A percentile compares a stretch with the other conserved stretches of the same genome.
Conservation (phyloP, 2,329 filamentous ascomycete genomes). For the Nigrospora sphaerica region DNA sequence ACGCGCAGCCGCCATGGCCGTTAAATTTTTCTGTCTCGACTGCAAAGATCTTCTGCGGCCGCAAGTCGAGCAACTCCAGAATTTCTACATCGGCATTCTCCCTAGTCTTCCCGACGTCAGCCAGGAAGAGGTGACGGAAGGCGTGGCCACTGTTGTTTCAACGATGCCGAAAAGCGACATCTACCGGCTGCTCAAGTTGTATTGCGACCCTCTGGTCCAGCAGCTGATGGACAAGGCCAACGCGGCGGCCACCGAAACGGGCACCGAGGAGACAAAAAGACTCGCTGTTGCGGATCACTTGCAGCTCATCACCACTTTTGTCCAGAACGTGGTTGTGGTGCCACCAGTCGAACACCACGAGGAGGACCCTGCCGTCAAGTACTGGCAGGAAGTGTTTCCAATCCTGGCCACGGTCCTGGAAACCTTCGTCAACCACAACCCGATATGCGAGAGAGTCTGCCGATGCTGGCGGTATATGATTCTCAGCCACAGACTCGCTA, state of each 20-base stretch:
- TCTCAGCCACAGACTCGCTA: slow-evolving; percentile 86
- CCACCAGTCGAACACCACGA: slow-evolving; percentile 66
- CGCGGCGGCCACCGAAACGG: slow-evolving; percentile 71
- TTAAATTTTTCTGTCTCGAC: slow-evolving; percentile 96
- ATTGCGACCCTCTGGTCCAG: slow-evolving; percentile 84
- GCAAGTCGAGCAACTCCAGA: slow-evolving; percentile 79
- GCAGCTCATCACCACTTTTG: slow-evolving; percentile 85
- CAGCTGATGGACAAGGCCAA: slow-evolving; percentile 84
- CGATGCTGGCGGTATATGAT: slow-evolving; percentile 97
- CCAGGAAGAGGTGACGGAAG: slow-evolving; percentile 94
- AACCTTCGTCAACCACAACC: slow-evolving; percentile 77
- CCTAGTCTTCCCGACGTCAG: slow-evolving; percentile 79
- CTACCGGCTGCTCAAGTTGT: slow-evolving; percentile 81
- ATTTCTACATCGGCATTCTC: slow-evolving; percentile 85
- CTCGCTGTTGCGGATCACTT: slow-evolving; percentile 86
- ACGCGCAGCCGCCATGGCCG: slow-evolving; percentile 82
- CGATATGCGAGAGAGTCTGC: slow-evolving; percentile 89
- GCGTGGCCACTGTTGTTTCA: slow-evolving; percentile 85
- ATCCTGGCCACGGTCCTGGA: slow-evolving; percentile 80
- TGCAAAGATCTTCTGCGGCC: slow-evolving; percentile 80
- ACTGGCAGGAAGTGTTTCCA: slow-evolving; percentile 91
- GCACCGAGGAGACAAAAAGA: slow-evolving; percentile 39
- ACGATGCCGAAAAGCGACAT: slow-evolving; percentile 75
- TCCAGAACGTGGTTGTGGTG: slow-evolving; percentile 60
- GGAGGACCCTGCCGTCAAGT: slow-evolving; percentile 87